These are phyloP conservation scores for Exophiala spinifera DNA, from an alignment of 2,329 filamentous ascomycete genomes.

Conservation along the genomic window DNA sequence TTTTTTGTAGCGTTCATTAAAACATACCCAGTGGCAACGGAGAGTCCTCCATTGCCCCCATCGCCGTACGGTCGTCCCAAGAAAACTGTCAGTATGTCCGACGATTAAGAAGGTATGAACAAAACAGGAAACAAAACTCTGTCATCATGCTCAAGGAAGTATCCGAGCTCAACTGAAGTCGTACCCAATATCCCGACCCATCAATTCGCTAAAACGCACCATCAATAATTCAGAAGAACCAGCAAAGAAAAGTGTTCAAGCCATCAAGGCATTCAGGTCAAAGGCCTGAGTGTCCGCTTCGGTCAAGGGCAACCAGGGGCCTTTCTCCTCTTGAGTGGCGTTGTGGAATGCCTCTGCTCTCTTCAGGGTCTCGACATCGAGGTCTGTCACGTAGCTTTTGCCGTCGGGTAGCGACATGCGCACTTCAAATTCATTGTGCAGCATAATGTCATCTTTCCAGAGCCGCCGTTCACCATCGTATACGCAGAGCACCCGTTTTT, in stretches of 20 bases:
- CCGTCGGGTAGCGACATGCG: slow-evolving; percentile 74
- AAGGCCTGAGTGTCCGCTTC: slow-evolving; percentile 20
- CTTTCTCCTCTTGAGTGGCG: slow-evolving; percentile 82
- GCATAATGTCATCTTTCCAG: slow-evolving; percentile 99
- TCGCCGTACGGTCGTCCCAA: slow-evolving; percentile 1
- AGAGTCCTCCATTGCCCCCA: slow-evolving; percentile 5
- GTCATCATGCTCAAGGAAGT: not conserved
- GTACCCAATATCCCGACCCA: slow-evolving; percentile 7
- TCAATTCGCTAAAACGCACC: slow-evolving; percentile 18
- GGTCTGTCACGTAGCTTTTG: slow-evolving; percentile 81
- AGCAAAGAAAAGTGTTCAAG: slow-evolving; percentile 8
- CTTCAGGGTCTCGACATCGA: slow-evolving; percentile 86
- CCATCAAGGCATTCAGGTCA: slow-evolving; percentile 35
- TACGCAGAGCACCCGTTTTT: slow-evolving; percentile 90
- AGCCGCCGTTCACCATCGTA: slow-evolving; percentile 85
- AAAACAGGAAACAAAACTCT: not conserved
- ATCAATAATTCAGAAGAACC: slow-evolving; percentile 9
- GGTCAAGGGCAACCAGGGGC: slow-evolving; percentile 61
- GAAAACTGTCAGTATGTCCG: slow-evolving; percentile 2
- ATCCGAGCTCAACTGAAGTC: not conserved
- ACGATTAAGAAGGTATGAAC: slow-evolving; percentile 11
- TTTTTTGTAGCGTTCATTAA: not conserved
- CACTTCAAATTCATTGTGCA: slow-evolving; percentile 91
- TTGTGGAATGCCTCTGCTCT: slow-evolving; percentile 79
- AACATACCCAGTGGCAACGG: not conserved